Conservation (phyloP, 306 rosid genomes). For the Medicago lupulina region DNA sequence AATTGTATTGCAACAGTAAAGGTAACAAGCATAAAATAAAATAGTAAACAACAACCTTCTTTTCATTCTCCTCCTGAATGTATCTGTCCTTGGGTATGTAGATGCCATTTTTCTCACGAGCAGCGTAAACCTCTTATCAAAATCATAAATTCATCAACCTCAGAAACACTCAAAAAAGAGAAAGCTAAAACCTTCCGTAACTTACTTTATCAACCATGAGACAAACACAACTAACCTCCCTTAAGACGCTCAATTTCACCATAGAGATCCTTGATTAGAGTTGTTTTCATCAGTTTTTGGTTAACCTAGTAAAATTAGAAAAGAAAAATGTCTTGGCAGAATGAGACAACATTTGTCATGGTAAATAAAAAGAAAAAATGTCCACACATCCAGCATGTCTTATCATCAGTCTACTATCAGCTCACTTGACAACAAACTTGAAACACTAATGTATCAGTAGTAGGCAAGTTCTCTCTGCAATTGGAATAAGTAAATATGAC, state of each 20-base stretch:
- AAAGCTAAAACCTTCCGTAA: constrained; percentile 5
- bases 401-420: background rate
- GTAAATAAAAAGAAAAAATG: background rate
- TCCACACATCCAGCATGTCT: background rate
- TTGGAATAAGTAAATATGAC: background rate
- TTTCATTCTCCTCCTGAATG: constrained; percentile 86
- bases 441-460: background rate
- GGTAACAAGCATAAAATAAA: background rate
- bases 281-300: constrained; percentile 97
- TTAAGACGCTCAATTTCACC: constrained; percentile 98
- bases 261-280: constrained; percentile 94
- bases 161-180: background rate
- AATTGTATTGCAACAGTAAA: background rate
- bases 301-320: constrained; percentile 61
- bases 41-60: constrained; percentile 57
- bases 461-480: background rate
- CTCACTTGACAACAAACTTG: constrained; percentile 1
- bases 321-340: background rate
- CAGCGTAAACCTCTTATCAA: constrained; percentile 86
- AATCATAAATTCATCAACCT: constrained; percentile 31
- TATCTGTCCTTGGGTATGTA: constrained; percentile 94
- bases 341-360: background rate
- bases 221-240: constrained; percentile 63
- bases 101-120: constrained; percentile 96
- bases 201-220: constrained; percentile 4